Conservation (phyloP, 1,284 basidiomycete species). For the Cutaneotrichosporon sp. region DNA sequence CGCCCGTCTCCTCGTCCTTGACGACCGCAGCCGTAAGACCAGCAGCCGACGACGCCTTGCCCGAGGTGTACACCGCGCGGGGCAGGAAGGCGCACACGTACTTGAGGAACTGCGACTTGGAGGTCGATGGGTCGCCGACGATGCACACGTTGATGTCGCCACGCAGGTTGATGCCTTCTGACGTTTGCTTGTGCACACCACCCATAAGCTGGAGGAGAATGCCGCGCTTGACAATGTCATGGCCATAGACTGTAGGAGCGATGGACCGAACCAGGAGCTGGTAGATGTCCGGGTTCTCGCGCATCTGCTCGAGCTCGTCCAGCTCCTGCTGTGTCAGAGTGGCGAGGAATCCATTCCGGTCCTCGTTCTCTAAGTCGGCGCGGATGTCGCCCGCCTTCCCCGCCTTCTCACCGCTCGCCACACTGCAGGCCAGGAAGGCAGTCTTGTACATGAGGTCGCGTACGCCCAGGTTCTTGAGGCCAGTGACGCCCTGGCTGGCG, state of each 20-base stretch:
- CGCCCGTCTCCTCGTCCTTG: conserved; percentile 97
- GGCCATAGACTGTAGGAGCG: conserved; percentile 97
- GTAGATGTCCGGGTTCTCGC: conserved; percentile 91
- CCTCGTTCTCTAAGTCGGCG: conserved; percentile 78
- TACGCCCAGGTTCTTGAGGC: conserved; percentile 91
- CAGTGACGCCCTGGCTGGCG: conserved; percentile 86
- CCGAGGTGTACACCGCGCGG: conserved; percentile 97
- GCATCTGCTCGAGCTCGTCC: conserved; percentile 92
- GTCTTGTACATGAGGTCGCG: conserved; percentile 97
- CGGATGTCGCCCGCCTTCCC: conserved; percentile 74
- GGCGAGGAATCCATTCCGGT: conserved; percentile 74
- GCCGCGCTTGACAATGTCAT: conserved; percentile 98
- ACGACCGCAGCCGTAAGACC: conserved; percentile 99
- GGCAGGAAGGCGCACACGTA: conserved; percentile 99
- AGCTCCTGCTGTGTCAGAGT: conserved; percentile 91
- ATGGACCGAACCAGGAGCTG: conserved; percentile 90
- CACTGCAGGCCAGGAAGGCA: conserved; percentile 98
- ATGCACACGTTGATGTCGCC: conserved; percentile 99
- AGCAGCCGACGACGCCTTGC: conserved; percentile 97
- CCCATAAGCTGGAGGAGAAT: conserved; percentile 97
- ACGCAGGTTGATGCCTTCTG: conserved; percentile 94
- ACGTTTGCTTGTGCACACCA: conserved; percentile 97
- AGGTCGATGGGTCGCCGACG: conserved; percentile 94
- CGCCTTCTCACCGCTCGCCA: conserved; percentile 83
- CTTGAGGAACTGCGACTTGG: conserved; percentile 98